phyloP scores from a whole-genome alignment of 257 asterid species.

The Nicotiana tabacum region DNA sequence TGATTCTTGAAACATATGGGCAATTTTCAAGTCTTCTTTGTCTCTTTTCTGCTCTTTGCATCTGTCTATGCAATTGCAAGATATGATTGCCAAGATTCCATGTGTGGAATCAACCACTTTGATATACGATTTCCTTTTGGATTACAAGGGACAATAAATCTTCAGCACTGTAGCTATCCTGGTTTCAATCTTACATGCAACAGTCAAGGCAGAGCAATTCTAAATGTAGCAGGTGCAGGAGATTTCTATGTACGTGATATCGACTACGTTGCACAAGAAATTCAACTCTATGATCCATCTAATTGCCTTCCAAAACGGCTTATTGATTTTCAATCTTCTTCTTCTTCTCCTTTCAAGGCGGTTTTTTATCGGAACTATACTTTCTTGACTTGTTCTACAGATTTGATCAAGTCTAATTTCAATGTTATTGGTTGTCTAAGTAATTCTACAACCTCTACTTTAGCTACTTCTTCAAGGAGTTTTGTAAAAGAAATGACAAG shows the following conservation, averaged over 20 bases:
- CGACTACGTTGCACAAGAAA: background rate
- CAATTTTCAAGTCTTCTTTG: background rate
- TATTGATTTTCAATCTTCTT: background rate
- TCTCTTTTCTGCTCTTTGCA: slow-evolving; percentile 3
- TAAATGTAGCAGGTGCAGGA: slow-evolving; percentile 15
- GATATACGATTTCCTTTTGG: slow-evolving; percentile 13
- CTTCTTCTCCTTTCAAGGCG: slow-evolving; percentile 7
- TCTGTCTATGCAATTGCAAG: slow-evolving; percentile 31
- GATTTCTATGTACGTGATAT: slow-evolving; percentile 12
- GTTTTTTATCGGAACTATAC: slow-evolving; percentile 16
- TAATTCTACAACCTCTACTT: slow-evolving; percentile 14
- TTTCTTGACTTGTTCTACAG: slow-evolving; percentile 12
- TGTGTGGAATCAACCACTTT: slow-evolving; percentile 1
- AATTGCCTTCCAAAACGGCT: slow-evolving; percentile 27
- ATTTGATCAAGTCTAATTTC: background rate
- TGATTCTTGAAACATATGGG: background rate
- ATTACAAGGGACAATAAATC: background rate
- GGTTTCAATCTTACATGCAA: slow-evolving; percentile 6
- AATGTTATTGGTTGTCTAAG: slow-evolving; percentile 16
- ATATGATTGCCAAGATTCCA: slow-evolving; percentile 24
- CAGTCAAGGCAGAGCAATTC: background rate
- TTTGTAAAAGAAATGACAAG: slow-evolving; percentile 29
- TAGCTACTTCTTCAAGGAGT: slow-evolving; percentile 38
- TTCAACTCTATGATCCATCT: slow-evolving; percentile 27
- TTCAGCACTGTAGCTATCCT: background rate